phyloP scores from a whole-genome alignment of 2,329 filamentous ascomycete species.

The Leptographium procerum region DNA sequence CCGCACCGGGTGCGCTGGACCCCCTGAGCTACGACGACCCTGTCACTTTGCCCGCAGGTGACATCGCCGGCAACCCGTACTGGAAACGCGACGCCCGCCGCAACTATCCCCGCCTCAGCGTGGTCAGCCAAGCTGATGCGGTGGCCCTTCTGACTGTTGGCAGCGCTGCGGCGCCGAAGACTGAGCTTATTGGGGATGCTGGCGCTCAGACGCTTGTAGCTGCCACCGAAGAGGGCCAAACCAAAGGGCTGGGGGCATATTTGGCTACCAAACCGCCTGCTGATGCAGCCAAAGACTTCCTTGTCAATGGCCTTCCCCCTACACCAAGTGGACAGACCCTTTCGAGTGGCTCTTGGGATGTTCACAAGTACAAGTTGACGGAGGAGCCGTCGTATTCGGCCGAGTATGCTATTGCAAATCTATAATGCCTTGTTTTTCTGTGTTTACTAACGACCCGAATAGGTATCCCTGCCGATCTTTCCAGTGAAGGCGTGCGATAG shows the following conservation, averaged over 20 bases:
- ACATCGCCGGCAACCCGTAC: slow-evolving; percentile 86
- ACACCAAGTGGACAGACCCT: slow-evolving; percentile 60
- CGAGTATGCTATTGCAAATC: slow-evolving; percentile 40
- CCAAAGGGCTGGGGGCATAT: slow-evolving; percentile 58
- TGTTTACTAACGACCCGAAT: slow-evolving; percentile 7
- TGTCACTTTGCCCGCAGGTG: slow-evolving; percentile 70
- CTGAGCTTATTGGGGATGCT: slow-evolving; percentile 60
- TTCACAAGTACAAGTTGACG: slow-evolving; percentile 56
- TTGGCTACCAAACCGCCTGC: slow-evolving; percentile 50
- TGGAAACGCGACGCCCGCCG: slow-evolving; percentile 89
- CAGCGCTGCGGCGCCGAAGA: slow-evolving; percentile 68
- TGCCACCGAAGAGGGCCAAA: slow-evolving; percentile 62
- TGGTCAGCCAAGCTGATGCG: slow-evolving; percentile 73
- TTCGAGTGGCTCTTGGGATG: slow-evolving; percentile 43
- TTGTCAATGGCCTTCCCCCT: slow-evolving; percentile 73
- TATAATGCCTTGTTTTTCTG: background rate
- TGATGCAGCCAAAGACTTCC: slow-evolving; percentile 43
- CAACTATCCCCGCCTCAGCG: slow-evolving; percentile 68
- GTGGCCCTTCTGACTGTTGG: slow-evolving; percentile 79
- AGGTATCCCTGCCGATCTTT: slow-evolving; percentile 57
- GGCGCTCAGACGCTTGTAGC: slow-evolving; percentile 57
- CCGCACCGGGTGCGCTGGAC: slow-evolving; percentile 62
- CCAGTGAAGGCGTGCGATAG: slow-evolving; percentile 25
- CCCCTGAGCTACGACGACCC: slow-evolving; percentile 68
- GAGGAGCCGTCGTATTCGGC: slow-evolving; percentile 60